These are phyloP conservation scores for Tilletia caries DNA, from an alignment of 1,284 basidiomycete species.

Conservation along the genomic window DNA sequence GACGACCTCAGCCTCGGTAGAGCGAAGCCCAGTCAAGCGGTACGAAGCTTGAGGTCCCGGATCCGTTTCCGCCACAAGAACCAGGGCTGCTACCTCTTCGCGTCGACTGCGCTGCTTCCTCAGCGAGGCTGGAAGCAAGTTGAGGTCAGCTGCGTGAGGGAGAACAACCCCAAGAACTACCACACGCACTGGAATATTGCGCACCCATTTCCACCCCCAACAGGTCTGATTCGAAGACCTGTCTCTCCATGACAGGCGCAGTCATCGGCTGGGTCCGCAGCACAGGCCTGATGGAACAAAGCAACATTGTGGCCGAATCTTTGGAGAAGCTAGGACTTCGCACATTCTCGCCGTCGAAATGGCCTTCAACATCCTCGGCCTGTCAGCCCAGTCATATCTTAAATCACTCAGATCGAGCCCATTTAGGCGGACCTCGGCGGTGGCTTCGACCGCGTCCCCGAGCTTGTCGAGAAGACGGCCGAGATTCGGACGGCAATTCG, in stretches of 20 bases:
- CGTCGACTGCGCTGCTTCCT: slow-evolving; percentile 81
- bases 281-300: slow-evolving; percentile 94
- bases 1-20: slow-evolving; percentile 65
- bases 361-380: slow-evolving; percentile 98
- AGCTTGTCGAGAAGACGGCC: slow-evolving; percentile 41
- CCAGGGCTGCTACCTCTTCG: slow-evolving; percentile 70
- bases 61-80: slow-evolving; percentile 76
- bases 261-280: slow-evolving; percentile 85
- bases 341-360: slow-evolving; percentile 99
- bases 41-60: slow-evolving; percentile 86
- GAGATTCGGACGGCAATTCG: slow-evolving; percentile 70
- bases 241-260: slow-evolving; percentile 92
- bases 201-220: too few species aligned
- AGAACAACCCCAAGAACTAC: slow-evolving; percentile 74
- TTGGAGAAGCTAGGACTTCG: slow-evolving; percentile 89
- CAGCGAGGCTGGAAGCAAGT: slow-evolving; percentile 99
- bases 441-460: slow-evolving; percentile 57
- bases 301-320: slow-evolving; percentile 89
- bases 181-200: slow-evolving; percentile 98
- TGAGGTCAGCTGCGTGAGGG: slow-evolving; percentile 88
- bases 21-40: slow-evolving; percentile 62
- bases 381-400: slow-evolving; percentile 97
- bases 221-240: too few species aligned
- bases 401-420: slow-evolving; percentile 98
- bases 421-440: slow-evolving; percentile 92